Conservation (phyloP, 2,329 filamentous ascomycete genomes). For the Botryotinia calthae region DNA sequence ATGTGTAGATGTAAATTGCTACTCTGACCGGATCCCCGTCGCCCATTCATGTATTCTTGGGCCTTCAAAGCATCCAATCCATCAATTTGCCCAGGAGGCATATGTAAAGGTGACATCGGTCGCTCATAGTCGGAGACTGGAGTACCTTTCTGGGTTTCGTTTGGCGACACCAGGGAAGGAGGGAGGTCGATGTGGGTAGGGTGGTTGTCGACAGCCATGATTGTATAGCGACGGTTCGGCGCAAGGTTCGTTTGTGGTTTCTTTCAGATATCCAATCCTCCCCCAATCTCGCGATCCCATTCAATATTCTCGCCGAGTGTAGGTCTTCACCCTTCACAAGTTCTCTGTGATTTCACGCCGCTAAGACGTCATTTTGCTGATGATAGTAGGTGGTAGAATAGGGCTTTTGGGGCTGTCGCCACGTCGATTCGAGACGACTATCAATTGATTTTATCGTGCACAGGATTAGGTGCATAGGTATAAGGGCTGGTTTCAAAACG, state of each 20-base stretch:
- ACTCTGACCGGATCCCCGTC: conserved; percentile 22
- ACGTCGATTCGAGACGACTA: conserved; percentile 1
- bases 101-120: conserved; percentile 32
- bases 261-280: background rate
- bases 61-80: conserved; percentile 32
- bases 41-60: conserved; percentile 26
- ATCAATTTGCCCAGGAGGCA: conserved; percentile 34
- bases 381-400: background rate
- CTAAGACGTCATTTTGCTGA: conserved; percentile 1
- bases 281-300: background rate
- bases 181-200: conserved; percentile 16
- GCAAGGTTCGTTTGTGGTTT: background rate
- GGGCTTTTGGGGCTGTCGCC: conserved; percentile 7
- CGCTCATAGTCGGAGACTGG: conserved; percentile 20
- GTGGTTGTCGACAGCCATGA: conserved; percentile 9
- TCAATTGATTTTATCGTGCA: background rate
- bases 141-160: conserved; percentile 5
- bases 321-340: background rate
- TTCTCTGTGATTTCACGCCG: background rate
- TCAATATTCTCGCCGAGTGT: background rate
- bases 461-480: background rate
- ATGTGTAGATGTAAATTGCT: conserved; percentile 39
- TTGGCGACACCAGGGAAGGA: background rate
- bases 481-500: background rate
- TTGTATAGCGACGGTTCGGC: background rate